Evolutionary conservation across 805 yeast genomes (phyloP).

Genomic region (Peterozyma xylosa): DNA sequence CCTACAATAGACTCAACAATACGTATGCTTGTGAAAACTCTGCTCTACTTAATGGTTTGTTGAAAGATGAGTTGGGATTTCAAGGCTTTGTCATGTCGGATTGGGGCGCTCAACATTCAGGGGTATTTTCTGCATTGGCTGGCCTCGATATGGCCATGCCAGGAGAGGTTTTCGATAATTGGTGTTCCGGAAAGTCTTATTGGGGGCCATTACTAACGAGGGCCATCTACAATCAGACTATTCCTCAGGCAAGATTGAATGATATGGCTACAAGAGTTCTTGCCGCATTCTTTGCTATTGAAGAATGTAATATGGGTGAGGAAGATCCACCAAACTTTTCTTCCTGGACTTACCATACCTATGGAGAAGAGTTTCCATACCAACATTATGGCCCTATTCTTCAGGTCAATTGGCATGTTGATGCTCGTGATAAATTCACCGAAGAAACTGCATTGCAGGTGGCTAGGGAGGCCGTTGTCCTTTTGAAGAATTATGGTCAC

Average conservation of each 20-base stretch:
- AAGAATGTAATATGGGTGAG: constrained; percentile 25
- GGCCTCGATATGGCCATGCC: constrained; percentile 65
- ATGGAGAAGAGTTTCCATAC: constrained; percentile 46
- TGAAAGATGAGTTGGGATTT: constrained; percentile 55
- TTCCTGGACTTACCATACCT: constrained; percentile 51
- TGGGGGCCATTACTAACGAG: constrained; percentile 54
- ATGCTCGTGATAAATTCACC: constrained; percentile 39
- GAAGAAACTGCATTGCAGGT: constrained; percentile 41
- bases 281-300: constrained; percentile 45
- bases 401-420: constrained; percentile 48
- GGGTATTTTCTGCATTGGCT: constrained; percentile 45
- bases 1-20: constrained; percentile 48
- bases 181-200: constrained; percentile 44
- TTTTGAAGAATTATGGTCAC: constrained; percentile 44
- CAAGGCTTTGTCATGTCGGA: constrained; percentile 59
- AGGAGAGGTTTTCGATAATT: constrained; percentile 43
- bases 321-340: constrained; percentile 46
- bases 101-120: constrained; percentile 56
- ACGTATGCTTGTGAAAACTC: constrained; percentile 54
- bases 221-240: constrained; percentile 46
- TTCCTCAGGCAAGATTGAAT: constrained; percentile 43
- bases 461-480: constrained; percentile 48
- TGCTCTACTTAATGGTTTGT: constrained; percentile 40
- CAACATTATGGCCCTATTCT: constrained; percentile 47
- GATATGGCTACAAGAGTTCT: constrained; percentile 55